These are phyloP conservation scores for Mycosphaerelloides madeirae DNA, from an alignment of 2,329 filamentous ascomycete genomes.

Conservation along the genomic window DNA sequence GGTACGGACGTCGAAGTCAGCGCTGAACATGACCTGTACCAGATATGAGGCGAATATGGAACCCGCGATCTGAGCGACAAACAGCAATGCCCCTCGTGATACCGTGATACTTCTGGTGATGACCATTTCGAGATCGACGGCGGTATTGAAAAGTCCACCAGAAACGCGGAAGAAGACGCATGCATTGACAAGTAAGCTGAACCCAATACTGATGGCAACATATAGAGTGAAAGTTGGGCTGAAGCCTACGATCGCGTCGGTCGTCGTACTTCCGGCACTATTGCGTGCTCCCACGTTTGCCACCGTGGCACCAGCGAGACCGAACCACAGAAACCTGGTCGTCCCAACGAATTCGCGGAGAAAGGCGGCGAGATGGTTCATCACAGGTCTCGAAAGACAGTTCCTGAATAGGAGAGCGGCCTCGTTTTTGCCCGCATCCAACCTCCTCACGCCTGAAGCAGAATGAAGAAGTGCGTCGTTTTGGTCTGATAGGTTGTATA, in stretches of 20 bases:
- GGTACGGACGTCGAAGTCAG: constrained; percentile 26
- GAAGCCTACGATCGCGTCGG: constrained; percentile 20
- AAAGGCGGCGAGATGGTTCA: constrained; percentile 23
- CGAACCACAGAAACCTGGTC: constrained; percentile 34
- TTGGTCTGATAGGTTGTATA: no score
- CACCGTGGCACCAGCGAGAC: constrained; percentile 21
- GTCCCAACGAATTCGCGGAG: constrained; percentile 34
- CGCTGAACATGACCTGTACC: constrained; percentile 28
- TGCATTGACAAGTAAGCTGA: constrained; percentile 29
- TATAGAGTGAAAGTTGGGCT: constrained; percentile 15
- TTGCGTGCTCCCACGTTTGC: constrained; percentile 5
- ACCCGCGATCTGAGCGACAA: constrained; percentile 29
- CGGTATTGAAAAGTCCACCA: constrained; percentile 23
- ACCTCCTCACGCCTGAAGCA: no score
- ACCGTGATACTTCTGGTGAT: constrained; percentile 24
- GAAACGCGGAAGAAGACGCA: constrained; percentile 30
- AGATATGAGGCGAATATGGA: constrained; percentile 31
- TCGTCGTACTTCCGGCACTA: constrained; percentile 21
- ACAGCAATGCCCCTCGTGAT: no score
- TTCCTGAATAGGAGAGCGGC: no score
- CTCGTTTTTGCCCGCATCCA: no score
- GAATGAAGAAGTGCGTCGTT: no score
- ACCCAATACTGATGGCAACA: constrained; percentile 29
- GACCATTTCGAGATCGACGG: constrained; percentile 30
- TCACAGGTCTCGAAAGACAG: no score